Evolutionary conservation across 805 yeast species (phyloP), one percentile per base, ranked within the genome.

Genomic region (Zygosaccharomyces pseudorouxii): DNA sequence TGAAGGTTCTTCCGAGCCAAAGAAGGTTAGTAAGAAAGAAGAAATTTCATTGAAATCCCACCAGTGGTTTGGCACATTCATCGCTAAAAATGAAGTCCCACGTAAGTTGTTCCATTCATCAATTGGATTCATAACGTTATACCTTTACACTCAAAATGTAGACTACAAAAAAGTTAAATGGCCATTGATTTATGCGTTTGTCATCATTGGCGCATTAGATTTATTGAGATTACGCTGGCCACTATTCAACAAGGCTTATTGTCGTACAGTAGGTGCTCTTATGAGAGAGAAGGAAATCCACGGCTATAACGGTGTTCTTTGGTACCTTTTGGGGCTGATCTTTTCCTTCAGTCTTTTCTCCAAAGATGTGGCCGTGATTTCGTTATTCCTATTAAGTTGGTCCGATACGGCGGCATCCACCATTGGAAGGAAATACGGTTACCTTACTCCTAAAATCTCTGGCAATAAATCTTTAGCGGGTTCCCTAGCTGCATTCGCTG

Each of bases 341-440:
- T 70, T 88, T 54, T 88, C 89, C 8, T 86, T 89, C 59, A 53
- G 75, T 1, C 66, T 81, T 19, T 84, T 81, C 58, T 82, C 92
- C 11, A 88, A 89, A 68, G 99, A 93, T 60, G 82, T 93, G 42
- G 74, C 84, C 0, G 72, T 90, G 23, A 75, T 89, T 71, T 75
- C 95, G 19, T 81, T 89, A 3, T 73, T 89, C 55, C 72, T 92
- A 44, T 76, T 93, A 53, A 86, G 97, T 62, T 93, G 98, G 98
- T 89, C 96, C 4, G 99, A 93, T 63, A 89, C 98, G 8, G 92
- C 97, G 2, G 99, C 99, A 2, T 88, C 97, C 3, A 88, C 97
- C 0, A 70, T 90, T 61, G 99, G 99, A 35, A 77, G 99, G 55
- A 78, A 78, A 47, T 92, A 71, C 65, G 98, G 98, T 7, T 77